Evolutionary conservation across 75 land plant species (phyloP).

Genomic region (Larix kaempferi): DNA sequence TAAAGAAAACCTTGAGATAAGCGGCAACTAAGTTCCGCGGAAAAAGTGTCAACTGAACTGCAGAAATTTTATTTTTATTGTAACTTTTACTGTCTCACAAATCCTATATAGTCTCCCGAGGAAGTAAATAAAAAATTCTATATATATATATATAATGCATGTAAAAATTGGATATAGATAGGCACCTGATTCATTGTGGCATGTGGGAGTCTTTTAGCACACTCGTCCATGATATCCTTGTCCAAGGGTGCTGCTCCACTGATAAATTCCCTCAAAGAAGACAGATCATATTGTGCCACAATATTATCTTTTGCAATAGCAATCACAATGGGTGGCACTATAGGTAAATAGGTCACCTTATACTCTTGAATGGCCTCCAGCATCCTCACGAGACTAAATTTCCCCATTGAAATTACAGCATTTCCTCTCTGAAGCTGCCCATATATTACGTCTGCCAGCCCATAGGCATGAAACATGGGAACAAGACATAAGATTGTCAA

Average conservation of each 20-base stretch:
- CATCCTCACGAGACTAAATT: constrained; percentile 46
- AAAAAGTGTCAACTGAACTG: too few relatives aligned
- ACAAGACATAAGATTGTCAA: constrained; percentile 48
- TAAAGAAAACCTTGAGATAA: too few relatives aligned
- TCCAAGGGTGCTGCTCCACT: constrained; percentile 86
- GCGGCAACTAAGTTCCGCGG: too few relatives aligned
- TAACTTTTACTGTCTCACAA: too few relatives aligned
- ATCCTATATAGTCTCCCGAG: too few relatives aligned
- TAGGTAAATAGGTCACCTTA: constrained; percentile 48
- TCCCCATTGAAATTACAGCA: constrained; percentile 47
- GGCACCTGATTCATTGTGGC: constrained; percentile 40
- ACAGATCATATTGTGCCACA: constrained; percentile 56
- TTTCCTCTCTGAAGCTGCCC: constrained; percentile 55
- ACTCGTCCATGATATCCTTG: constrained; percentile 70
- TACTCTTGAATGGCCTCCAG: constrained; percentile 47
- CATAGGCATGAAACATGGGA: constrained; percentile 87
- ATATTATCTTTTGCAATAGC: constrained; percentile 51
- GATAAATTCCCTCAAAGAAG: constrained; percentile 40
- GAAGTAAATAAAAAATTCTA: too few relatives aligned
- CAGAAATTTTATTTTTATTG: too few relatives aligned
- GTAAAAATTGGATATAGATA: too few relatives aligned
- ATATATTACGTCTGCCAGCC: constrained; percentile 39
- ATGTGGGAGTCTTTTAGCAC: constrained; percentile 29
- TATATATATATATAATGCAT: too few relatives aligned
- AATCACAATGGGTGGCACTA: constrained; percentile 75